Evolutionary conservation across 768 basidiomycete genomes (phyloP).

Genomic region (Leccinum variicolor): DNA sequence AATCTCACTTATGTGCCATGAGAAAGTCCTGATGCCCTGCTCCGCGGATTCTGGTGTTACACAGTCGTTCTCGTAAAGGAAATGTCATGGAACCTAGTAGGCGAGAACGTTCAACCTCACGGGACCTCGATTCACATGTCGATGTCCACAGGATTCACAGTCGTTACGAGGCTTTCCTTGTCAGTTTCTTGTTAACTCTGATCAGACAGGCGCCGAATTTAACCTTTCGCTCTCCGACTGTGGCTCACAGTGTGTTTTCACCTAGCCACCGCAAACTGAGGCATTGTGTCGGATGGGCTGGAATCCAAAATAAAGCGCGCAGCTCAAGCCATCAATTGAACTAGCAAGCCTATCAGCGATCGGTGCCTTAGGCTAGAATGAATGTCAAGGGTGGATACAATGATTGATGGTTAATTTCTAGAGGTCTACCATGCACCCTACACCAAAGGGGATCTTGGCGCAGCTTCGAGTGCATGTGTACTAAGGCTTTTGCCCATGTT

Average conservation of each 20-base stretch:
- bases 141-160: background rate
- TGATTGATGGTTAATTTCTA: background rate
- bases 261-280: background rate
- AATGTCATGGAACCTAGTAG: background rate
- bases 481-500: background rate
- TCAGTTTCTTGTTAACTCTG: slow-evolving; percentile 31
- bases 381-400: background rate
- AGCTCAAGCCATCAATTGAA: background rate
- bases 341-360: background rate
- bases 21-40: background rate
- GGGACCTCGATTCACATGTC: background rate
- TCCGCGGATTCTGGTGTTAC: background rate
- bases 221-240: background rate
- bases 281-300: background rate
- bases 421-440: background rate
- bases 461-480: no score
- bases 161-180: slow-evolving; percentile 31
- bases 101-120: background rate
- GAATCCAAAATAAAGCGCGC: background rate
- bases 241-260: background rate
- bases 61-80: background rate
- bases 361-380: background rate
- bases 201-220: slow-evolving; percentile 36
- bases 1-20: background rate
- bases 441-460: background rate